A percentile compares a stretch with the other conserved stretches of the same genome.
Conservation (phyloP, 2,329 filamentous ascomycete species). For the Colletotrichum aenigma region DNA sequence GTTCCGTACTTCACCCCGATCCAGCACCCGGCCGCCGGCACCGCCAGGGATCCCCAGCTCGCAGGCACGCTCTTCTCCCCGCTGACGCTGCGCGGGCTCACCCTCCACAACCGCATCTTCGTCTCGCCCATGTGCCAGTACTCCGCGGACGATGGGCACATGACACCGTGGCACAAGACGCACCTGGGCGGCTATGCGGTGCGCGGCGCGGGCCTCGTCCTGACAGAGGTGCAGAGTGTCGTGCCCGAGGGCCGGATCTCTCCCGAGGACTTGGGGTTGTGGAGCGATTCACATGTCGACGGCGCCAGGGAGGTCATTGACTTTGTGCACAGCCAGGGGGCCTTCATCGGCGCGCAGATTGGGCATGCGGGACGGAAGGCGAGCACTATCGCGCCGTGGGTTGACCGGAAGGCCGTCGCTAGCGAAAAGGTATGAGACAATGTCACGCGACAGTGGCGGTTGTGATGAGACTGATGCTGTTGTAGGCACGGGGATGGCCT, state of each 20-base stretch:
- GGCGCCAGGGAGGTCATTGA: conserved; percentile 63
- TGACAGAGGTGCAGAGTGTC: conserved; percentile 74
- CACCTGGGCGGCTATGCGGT: conserved; percentile 41
- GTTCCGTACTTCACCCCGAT: conserved; percentile 52
- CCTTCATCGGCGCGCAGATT: conserved; percentile 72
- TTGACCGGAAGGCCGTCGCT: conserved; percentile 56
- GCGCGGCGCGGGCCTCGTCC: conserved; percentile 60
- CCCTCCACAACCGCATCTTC: conserved; percentile 50
- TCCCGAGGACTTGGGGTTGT: conserved; percentile 70
- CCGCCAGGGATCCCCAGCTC: conserved; percentile 49
- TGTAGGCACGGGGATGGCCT: conserved; percentile 42
- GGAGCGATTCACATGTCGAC: conserved; percentile 74
- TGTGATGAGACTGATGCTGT: background rate
- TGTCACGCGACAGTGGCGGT: accelerated
- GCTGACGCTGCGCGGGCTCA: conserved; percentile 45
- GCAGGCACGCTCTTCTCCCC: conserved; percentile 48
- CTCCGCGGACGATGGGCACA: conserved; percentile 43
- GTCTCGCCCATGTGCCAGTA: conserved; percentile 54
- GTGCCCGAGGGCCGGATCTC: conserved; percentile 74
- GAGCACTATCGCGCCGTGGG: conserved; percentile 58
- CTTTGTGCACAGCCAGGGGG: conserved; percentile 70
- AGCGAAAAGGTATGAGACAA: conserved; percentile 36
- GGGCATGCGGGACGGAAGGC: conserved; percentile 71
- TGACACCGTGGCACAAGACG: conserved; percentile 46
- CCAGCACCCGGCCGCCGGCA: conserved; percentile 50